A percentile compares a stretch with the other conserved stretches of the same genome.
These are phyloP conservation scores for Sporisorium exsertum DNA, from an alignment of 1,284 basidiomycete species.

Conservation along the genomic window DNA sequence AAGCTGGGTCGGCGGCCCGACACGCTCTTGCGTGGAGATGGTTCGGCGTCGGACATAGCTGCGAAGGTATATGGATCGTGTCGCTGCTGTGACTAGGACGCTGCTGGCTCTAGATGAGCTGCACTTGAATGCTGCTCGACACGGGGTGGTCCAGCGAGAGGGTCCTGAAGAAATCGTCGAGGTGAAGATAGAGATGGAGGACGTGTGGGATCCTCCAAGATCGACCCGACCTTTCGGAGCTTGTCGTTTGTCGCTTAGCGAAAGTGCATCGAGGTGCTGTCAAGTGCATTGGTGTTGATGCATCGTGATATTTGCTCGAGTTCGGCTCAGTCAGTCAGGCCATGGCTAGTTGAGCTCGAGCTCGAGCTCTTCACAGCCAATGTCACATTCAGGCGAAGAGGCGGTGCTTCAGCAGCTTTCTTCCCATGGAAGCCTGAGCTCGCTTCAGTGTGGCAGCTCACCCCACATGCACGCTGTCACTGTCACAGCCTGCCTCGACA, in stretches of 20 bases:
- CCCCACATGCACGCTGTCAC: slow-evolving; percentile 1
- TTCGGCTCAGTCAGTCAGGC: not conserved
- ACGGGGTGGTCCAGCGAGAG: not conserved
- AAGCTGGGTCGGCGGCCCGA: slow-evolving; percentile 41
- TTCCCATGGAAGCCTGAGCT: not conserved
- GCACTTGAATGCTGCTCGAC: not conserved
- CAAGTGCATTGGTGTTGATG: no score
- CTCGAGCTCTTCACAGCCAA: slow-evolving; percentile 2
- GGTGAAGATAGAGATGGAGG: not conserved
- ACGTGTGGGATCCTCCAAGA: not conserved
- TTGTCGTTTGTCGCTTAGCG: not conserved
- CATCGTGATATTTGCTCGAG: slow-evolving; percentile 2
- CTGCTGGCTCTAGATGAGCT: not conserved
- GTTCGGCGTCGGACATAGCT: slow-evolving; percentile 32
- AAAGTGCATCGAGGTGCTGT: no score
- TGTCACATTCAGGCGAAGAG: no score
- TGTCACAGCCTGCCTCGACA: slow-evolving; percentile 1
- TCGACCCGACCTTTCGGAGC: not conserved
- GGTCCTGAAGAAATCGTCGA: no score
- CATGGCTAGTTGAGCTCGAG: not conserved
- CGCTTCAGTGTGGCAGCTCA: not conserved
- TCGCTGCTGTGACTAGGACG: no score
- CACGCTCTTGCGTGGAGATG: slow-evolving; percentile 31
- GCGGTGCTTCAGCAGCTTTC: no score
- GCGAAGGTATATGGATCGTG: not conserved